Base-by-base conservation (phyloP, 129 eudicot species). In the Solidago caesia region DNA sequence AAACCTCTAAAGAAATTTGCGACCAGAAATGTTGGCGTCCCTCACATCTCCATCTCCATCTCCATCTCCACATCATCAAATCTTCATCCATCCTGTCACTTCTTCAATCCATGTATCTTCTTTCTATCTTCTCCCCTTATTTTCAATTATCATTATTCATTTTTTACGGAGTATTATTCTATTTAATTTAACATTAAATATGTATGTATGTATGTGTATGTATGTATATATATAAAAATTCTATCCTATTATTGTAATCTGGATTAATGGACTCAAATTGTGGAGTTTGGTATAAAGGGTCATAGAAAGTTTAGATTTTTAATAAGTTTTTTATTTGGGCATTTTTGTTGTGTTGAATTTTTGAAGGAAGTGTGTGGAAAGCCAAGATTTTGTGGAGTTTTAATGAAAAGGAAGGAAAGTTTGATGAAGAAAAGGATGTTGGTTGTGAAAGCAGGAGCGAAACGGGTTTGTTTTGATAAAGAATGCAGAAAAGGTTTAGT, bases 361-460 rank as follows among this genome's bases (percentile, higher is more conserved):
- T 57, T 47, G 64, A 73, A 85, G 87, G 64, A 74, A 72, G 71
- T 41, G 51, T 67, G 27, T 47, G 84, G 46, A 67, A 79, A 76
- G 10, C 75, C 64, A 52, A 76, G 69, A 39, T 47, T 71, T 61
- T 42, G 68, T 82, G 81, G 85, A 72, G 67, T 87, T 8, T 76
- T 81, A 72, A 63, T 80, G 74, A 87, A 71, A 53, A 84, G 82
- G 25, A 77, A 70, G 1, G 59, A 56, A 29, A 39, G 44, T n/a
- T 77, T 67, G 27, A 53, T 44, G 39, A 79, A 27, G 74, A 49
- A 70, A 44, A 33, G 13, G 44, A 8, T 46, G 58, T 53, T 83
- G 15, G 84, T 79, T 29, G 89, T 91, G 43, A 94, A 81, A 85
- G 97, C 99, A 75, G 97, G 98, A 12, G 84, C 88, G 16, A 94